Evolutionary conservation across 2,329 filamentous ascomycete genomes (phyloP), one percentile per base, ranked within the genome.

Genomic region (Pleochaeta shiraiana): DNA sequence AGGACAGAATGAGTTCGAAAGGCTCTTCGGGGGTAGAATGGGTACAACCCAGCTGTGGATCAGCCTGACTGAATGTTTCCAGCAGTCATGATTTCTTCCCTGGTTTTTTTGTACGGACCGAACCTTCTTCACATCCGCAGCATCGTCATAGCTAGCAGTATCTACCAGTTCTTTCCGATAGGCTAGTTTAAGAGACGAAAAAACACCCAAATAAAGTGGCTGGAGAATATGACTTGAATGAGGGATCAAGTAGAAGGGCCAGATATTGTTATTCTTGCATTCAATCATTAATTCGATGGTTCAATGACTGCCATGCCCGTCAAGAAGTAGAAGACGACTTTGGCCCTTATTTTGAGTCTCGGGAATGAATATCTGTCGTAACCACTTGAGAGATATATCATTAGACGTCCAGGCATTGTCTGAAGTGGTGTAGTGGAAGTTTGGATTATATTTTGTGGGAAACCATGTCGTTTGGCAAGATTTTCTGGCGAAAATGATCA

Each of bases 191-290:
- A 61, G 30, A 21, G 57, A 61, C 30, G 30, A 37, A 28, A 37
- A 61, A 37, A 61, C 57, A 61, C 57, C 30, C 57, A 61, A 4
- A 33, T 61, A 9, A 11, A 61, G 57, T 37, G 57, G 57, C 30
- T 61, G 57, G 30, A 61, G 57, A 61, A 61, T 61, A 31, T 61
- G 30, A 39, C 57, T 61, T 39, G 57, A 37, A 61, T 61, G 57
- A 4, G 30, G 30, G 30, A 39, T 34, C 30, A 61, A 61, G 21
- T 37, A 61, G 30, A 61, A 34, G 30, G 34, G 34, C 30, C 24
- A 39, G 57, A 61, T 31, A 61, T 33, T 61, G 26, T 37, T 61
- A 26, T 34, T 34, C 4, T 34, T 61, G 21, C 30, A 16, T 61
- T 61, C n/a, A 9, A 34, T 37, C 57, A 33, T 34, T 26, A 33